Evolutionary conservation across 1,139 yeast genomes (phyloP), one percentile per base, ranked within the genome.

Genomic region (Ogataea hybrid): DNA sequence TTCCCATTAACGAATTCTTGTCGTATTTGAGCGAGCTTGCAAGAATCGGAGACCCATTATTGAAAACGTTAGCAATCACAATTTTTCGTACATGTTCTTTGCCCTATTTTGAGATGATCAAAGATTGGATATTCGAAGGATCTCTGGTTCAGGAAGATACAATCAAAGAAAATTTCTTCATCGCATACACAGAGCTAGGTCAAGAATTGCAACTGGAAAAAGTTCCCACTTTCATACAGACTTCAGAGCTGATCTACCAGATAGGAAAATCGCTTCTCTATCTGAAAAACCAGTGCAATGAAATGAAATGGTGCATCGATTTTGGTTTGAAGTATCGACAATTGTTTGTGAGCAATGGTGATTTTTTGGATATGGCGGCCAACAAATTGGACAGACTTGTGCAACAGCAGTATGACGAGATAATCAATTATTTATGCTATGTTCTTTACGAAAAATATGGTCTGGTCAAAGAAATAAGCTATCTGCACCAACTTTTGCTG

Each of bases 241-340:
- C 75, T 1, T 81, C 87, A 2, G 59, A 66, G 20, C 73, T 76
- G 50, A 75, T 85, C 8, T 84, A 74, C 52, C 86, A 87, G 44
- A 80, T 85, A 20, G 98, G 98, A 1, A 81, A 84, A 51, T 77
- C 87, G 12, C 67, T 84, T n/a, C 73, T 79, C 29, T 90, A 84
- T 57, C 64, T 92, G 34, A 77, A 80, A 35, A 70, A 69, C 27
- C 76, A 77, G 39, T 85, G 97, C 49, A 68, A 69, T 10, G 89
- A 83, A 50, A 62, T 73, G 18, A 72, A 70, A 25, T 84, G 86
- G 84, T 69, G 77, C 12, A 74, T 73, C 48, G 58, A 62, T 20
- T 72, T 69, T 43, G 59, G 69, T 11, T 56, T 54, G 29, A 64
- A 65, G 41, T 62, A 58, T 46, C 29, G 28, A 14, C 22, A 18